Base-by-base conservation (phyloP, 1,139 yeast genomes). In the Blastobotrys arbuscula region DNA sequence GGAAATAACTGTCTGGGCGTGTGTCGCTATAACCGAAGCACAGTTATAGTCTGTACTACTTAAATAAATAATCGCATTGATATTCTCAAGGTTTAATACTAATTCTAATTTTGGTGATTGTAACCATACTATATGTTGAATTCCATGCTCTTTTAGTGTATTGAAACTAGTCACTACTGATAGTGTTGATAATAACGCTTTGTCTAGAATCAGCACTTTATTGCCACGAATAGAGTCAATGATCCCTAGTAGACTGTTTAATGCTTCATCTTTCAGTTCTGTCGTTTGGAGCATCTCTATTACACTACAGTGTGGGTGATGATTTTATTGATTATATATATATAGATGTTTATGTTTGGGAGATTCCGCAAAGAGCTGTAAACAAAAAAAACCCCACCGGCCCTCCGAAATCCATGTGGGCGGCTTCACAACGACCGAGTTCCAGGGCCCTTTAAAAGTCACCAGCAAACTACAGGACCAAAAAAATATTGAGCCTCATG, bases 91-190 rank as follows among this genome's bases (percentile, higher is more conserved):
- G n/a, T 50, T 50, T 18, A 48, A 44, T 16, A 50, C 42, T n/a
- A 50, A 23, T 9, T 45, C 43, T 26, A 58, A 44, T 30, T 44
- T 50, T 8, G 51, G 47, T 3, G 56, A 44, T 45, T 66, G 66
- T 2, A 85, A 70, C 85, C 89, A 83, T 20, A 79, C 70, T 19
- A 83, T 77, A 53, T 75, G 75, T 28, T 73, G 76, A 46, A 86
- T 79, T 44, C 82, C 85, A 46, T 70, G 71, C 45, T 74, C 74
- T 58, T 79, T 77, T 44, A 84, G 71, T 19, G 68, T 66, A 51
- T 63, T 52, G 63, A 84, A 85, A 3, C 84, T 77, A 2, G 84
- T 77, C 45, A 85, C 68, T 37, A 72, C 70, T 58, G 87, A 81
- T 52, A 86, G 70, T 4, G 78, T 62, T 1, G 80, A 70, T 5